Base-by-base conservation (phyloP, 768 basidiomycete species). In the Tricholoma hemisulphureum region DNA sequence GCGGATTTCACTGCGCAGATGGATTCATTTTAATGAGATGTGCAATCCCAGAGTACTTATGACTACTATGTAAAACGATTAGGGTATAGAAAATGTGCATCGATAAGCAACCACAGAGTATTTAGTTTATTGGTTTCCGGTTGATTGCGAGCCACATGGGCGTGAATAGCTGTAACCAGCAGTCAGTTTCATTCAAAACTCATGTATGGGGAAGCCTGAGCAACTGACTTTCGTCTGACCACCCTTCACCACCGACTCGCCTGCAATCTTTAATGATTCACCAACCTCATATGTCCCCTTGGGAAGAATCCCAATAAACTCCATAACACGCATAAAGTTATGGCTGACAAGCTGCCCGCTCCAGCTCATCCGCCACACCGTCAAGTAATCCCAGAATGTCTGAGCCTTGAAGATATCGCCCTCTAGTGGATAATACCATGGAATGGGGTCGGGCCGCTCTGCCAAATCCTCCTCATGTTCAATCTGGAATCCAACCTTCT, bases 361-460 rank as follows among this genome's bases (percentile, higher is more conserved):
- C 83, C 83, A 87, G 73, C 91, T 93, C 80, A 91, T 96, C 53
- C 95, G 82, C 88, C 89, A 93, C 32, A 92, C 89, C 9, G 88
- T 91, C 62, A 94, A 76, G 61, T 86, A 86, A 71, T 98, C 97
- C 91, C 93, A 97, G 32, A 85, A 68, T 1, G 95, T 98, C 77
- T 99, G 96, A 2, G 93, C 90, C 74, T 98, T 97, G 61, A 75
- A 67, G 61, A 97, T 80, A 71, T 99, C 93, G 61, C 97, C 96
- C 73, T 97, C 95, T 24, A 98, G 81, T 0, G 95, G 95, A 74
- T 98, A 98, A 75, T 95, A 99, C 97, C 97, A 99, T 0, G 88
- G 85, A 34, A 93, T 75, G 10, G 72, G 71, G 64, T 92, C 93
- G 0, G 80, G 77, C 43, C 95, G 89, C 26, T 89, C 90, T 4